These are phyloP conservation scores for Symbiodinium pilosum DNA, from an alignment of 73 alveolate species.

Conservation along the genomic window DNA sequence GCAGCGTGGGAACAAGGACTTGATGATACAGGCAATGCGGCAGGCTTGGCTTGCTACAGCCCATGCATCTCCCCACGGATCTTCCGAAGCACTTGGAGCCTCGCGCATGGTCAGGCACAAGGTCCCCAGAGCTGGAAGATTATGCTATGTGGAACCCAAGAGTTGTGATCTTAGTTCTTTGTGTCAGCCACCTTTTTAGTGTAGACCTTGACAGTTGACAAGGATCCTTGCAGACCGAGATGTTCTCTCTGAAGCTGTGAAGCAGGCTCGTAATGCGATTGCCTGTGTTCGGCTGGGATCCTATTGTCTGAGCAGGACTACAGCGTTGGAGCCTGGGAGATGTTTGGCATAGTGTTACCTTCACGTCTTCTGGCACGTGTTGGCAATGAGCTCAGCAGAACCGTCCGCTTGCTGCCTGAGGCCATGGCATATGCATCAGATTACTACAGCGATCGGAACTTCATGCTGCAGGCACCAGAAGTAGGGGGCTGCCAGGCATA, in stretches of 20 bases:
- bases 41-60: conserved; percentile 8
- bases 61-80: neutral
- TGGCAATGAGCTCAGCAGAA: neutral
- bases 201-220: neutral
- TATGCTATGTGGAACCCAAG: conserved; percentile 56
- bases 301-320: neutral
- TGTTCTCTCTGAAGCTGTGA: conserved; percentile 72
- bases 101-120: conserved; percentile 10
- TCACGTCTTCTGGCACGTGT: neutral
- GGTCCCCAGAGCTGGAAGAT: conserved; percentile 83
- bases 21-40: conserved; percentile 62
- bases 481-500: neutral
- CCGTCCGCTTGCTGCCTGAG: neutral
- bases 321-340: neutral
- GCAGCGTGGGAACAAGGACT: conserved; percentile 80
- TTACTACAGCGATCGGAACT: conserved; percentile 37
- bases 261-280: neutral
- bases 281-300: neutral
- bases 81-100: no score
- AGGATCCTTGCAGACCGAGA: conserved; percentile 69
- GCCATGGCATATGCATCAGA: conserved; percentile 85
- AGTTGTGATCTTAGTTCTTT: neutral
- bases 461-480: conserved; percentile 50
- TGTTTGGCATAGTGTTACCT: neutral
- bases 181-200: no score